A percentile compares a stretch with the other conserved stretches of the same genome.
Conservation (phyloP, 2,329 filamentous ascomycete genomes). For the Venturia carpophila region DNA sequence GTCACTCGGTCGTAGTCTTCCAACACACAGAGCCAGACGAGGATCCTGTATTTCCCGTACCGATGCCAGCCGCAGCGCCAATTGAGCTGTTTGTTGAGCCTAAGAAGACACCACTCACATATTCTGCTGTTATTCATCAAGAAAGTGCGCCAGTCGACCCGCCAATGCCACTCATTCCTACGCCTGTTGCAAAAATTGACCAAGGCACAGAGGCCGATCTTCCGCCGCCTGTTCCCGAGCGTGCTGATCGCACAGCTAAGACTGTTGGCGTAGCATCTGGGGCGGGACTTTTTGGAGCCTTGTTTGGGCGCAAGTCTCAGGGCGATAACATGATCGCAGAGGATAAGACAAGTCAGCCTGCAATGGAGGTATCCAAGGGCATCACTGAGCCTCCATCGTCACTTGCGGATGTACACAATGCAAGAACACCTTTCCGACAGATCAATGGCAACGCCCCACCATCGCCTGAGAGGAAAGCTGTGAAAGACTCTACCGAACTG, state of each 20-base stretch:
- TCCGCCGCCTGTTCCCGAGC: not conserved
- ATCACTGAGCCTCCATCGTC: not conserved
- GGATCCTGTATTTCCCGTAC: conserved; percentile 20
- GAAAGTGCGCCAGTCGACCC: conserved; percentile 17
- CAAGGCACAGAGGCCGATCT: conserved; percentile 3
- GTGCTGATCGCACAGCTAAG: conserved; percentile 13
- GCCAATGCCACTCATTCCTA: not conserved
- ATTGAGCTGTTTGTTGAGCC: conserved; percentile 14
- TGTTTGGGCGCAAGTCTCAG: conserved; percentile 13
- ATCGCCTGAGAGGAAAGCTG: conserved; percentile 9
- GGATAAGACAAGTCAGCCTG: conserved; percentile 53
- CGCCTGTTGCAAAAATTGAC: conserved; percentile 9
- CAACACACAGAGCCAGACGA: conserved; percentile 27
- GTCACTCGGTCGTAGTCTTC: conserved; percentile 26
- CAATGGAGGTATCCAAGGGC: not conserved
- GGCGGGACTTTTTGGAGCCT: conserved; percentile 10
- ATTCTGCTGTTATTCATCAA: conserved; percentile 18
- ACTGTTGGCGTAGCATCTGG: conserved; percentile 1
- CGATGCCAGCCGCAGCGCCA: conserved; percentile 22
- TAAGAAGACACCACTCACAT: conserved; percentile 21
- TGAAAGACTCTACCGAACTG: conserved; percentile 11
- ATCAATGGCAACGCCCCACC: conserved; percentile 24
- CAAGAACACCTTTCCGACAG: conserved; percentile 24
- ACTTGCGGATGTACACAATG: not conserved
- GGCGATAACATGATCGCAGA: conserved; percentile 50